Conservation (phyloP, 177 flowering plant genomes). For the Vitis hybrid region DNA sequence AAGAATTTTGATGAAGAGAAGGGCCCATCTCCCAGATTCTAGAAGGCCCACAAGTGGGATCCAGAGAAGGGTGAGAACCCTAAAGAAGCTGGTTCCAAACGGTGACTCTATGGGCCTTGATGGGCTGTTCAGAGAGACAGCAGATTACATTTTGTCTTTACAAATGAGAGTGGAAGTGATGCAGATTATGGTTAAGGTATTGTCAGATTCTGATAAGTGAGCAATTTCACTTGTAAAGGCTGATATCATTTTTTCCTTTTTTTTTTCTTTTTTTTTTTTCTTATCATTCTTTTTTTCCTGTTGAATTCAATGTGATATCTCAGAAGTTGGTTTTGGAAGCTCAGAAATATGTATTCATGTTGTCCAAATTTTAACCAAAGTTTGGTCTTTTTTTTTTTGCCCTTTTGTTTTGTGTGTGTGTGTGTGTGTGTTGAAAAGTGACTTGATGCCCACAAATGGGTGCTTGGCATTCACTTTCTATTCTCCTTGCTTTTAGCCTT, state of each 20-base stretch:
- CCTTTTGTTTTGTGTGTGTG: no score
- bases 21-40: constrained; percentile 14
- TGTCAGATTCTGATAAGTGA: constrained; percentile 17
- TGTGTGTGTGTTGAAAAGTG: neutral
- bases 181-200: constrained; percentile 33
- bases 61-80: constrained; percentile 24
- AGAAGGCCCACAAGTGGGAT: constrained; percentile 11
- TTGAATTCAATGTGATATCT: neutral
- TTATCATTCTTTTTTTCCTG: neutral
- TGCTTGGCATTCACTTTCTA: neutral
- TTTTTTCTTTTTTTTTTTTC: neutral
- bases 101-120: constrained; percentile 23
- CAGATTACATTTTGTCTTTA: constrained; percentile 41
- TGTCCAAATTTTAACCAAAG: neutral
- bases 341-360: neutral
- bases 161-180: constrained; percentile 37
- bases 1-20: constrained; percentile 25
- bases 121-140: constrained; percentile 44
- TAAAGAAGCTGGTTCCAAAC: constrained; percentile 40
- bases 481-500: neutral
- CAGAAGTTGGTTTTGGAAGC: neutral
- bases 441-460: neutral
- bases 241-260: constrained; percentile 1
- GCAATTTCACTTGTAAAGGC: constrained; percentile 11
- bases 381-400: constrained; percentile 1